These are phyloP conservation scores for Diaporthe velutina DNA, from an alignment of 2,329 filamentous ascomycete genomes.

Conservation along the genomic window DNA sequence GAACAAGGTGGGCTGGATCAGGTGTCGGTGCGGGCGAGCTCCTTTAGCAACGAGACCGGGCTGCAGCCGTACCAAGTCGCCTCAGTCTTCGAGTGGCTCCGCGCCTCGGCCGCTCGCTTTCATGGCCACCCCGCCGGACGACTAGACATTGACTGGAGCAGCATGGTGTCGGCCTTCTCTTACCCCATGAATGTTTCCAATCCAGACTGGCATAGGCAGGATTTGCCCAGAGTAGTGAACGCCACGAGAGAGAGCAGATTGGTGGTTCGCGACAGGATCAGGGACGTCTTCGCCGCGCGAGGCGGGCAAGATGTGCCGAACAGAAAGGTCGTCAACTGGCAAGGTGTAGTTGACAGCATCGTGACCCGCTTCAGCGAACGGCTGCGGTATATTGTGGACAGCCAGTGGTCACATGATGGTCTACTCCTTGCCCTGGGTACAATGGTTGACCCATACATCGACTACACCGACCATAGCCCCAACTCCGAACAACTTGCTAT, in stretches of 20 bases:
- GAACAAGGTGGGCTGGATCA: conserved; percentile 52
- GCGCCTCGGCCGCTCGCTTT: conserved; percentile 59
- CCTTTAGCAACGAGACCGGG: conserved; percentile 42
- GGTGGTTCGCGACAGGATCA: conserved; percentile 48
- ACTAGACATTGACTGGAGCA: conserved; percentile 60
- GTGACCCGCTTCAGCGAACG: conserved; percentile 71
- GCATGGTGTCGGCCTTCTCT: conserved; percentile 64
- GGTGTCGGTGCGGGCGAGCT: conserved; percentile 46
- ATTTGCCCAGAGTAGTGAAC: conserved; percentile 44
- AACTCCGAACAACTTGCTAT: conserved; percentile 51
- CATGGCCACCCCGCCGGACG: conserved; percentile 58
- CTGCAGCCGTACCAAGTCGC: conserved; percentile 29
- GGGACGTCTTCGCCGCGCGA: conserved; percentile 41
- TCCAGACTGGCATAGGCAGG: conserved; percentile 45
- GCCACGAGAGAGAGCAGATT: conserved; percentile 40
- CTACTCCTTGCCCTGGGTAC: conserved; percentile 53
- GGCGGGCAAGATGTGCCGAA: conserved; percentile 47
- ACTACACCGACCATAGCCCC: conserved; percentile 50
- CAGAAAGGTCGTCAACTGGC: conserved; percentile 70
- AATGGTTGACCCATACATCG: conserved; percentile 55
- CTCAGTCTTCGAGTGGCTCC: conserved; percentile 49
- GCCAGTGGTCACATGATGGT: conserved; percentile 43
- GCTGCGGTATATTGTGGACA: conserved; percentile 56
- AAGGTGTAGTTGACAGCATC: conserved; percentile 74
- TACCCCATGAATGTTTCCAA: conserved; percentile 64